Conservation (phyloP, 371 early-diverging fungal genomes). For the Mortierella sp. region DNA sequence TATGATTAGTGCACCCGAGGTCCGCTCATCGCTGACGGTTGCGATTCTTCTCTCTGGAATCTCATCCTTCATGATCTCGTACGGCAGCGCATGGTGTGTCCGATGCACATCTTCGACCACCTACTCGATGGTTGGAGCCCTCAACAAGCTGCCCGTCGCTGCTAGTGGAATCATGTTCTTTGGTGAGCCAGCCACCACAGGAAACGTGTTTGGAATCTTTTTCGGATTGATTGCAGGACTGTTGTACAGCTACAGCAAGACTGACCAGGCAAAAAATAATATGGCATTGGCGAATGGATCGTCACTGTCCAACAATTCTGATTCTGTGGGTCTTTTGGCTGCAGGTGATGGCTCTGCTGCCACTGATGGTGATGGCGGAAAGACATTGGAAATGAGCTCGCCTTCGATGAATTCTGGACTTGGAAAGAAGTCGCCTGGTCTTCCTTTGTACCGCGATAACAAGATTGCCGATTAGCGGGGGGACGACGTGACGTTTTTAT, state of each 20-base stretch:
- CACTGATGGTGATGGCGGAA: background rate
- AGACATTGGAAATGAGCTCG: background rate
- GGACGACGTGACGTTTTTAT: background rate
- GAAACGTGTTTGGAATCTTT: conserved; percentile 85
- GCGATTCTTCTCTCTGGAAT: conserved; percentile 90
- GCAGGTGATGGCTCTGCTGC: background rate
- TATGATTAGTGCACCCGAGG: conserved; percentile 64
- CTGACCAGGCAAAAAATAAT: conserved; percentile 59
- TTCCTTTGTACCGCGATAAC: background rate
- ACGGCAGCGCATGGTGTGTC: conserved; percentile 96
- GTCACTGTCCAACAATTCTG: conserved; percentile 27
- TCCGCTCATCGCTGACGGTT: conserved; percentile 67
- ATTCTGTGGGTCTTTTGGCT: background rate
- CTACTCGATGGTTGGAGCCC: conserved; percentile 99
- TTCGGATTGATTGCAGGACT: conserved; percentile 90
- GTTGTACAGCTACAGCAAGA: conserved; percentile 87
- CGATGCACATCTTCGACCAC: conserved; percentile 97
- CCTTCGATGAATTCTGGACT: background rate
- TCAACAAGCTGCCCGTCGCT: conserved; percentile 98
- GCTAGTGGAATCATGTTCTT: conserved; percentile 96
- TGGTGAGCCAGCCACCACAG: conserved; percentile 86
- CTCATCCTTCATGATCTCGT: conserved; percentile 95
- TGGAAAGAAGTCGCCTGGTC: background rate
- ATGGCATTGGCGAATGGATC: conserved; percentile 47
- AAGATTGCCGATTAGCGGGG: background rate